Conservation (phyloP, 371 early-diverging fungal genomes). For the Enteropsectra breve region DNA sequence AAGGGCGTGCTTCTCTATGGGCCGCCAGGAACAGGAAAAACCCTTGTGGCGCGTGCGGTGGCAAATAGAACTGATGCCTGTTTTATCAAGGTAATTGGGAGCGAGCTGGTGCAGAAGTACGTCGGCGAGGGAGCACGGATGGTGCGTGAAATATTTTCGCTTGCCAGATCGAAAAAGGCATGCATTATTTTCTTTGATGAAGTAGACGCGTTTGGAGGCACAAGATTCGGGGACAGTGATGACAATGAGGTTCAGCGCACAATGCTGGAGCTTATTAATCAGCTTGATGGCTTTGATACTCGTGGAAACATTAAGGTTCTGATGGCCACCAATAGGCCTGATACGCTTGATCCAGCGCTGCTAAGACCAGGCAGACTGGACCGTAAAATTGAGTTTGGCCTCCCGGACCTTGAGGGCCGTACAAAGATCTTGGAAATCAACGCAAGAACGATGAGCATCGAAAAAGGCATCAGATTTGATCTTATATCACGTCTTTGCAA, state of each 20-base stretch:
- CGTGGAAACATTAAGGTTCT: conserved; percentile 98
- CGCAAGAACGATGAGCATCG: conserved; percentile 89
- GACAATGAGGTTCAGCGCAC: conserved; percentile 99
- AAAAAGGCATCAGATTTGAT: conserved; percentile 86
- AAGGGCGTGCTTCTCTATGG: conserved; percentile 94
- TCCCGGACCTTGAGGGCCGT: conserved; percentile 76
- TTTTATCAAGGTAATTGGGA: conserved; percentile 98
- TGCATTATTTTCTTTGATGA: conserved; percentile 99
- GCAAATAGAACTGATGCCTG: conserved; percentile 97
- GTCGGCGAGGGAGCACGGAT: conserved; percentile 98
- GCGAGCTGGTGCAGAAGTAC: conserved; percentile 95
- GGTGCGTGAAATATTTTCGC: conserved; percentile 97
- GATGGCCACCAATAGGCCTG: conserved; percentile 95
- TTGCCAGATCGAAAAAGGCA: conserved; percentile 93
- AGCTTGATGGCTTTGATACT: conserved; percentile 97
- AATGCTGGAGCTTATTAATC: conserved; percentile 98
- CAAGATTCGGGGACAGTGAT: conserved; percentile 87
- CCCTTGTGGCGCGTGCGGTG: conserved; percentile 95
- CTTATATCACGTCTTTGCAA: conserved; percentile 94
- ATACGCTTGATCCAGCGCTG: conserved; percentile 95
- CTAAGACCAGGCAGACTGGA: conserved; percentile 97
- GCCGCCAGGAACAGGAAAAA: conserved; percentile 99
- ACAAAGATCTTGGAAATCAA: conserved; percentile 96
- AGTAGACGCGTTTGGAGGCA: conserved; percentile 96
- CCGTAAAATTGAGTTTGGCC: conserved; percentile 92